Conservation (phyloP, 352 stramenopile species). For the Phytophthora nicotianae region DNA sequence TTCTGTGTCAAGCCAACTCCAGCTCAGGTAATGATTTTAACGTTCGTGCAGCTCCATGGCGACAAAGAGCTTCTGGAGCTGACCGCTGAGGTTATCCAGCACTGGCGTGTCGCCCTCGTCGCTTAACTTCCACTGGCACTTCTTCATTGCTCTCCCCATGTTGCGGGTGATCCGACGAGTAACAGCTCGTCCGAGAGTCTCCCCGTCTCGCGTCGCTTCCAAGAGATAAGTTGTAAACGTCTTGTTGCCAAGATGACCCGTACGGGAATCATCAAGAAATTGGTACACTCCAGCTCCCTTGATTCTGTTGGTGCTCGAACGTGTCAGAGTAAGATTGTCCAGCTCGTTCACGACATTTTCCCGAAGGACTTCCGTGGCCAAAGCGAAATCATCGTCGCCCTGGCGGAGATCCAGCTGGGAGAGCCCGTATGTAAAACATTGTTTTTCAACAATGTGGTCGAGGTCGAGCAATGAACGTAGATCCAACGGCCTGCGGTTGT, state of each 20-base stretch:
- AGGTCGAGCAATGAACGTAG: slow-evolving; percentile 27
- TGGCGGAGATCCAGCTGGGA: slow-evolving; percentile 12
- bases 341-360: slow-evolving; percentile 29
- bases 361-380: slow-evolving; percentile 21
- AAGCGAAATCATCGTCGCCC: slow-evolving; percentile 7
- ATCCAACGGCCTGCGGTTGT: slow-evolving; percentile 28
- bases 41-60: slow-evolving; percentile 19
- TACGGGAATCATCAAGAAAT: slow-evolving; percentile 39
- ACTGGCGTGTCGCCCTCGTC: slow-evolving; percentile 34
- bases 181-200: slow-evolving; percentile 13
- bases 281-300: slow-evolving; percentile 38
- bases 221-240: slow-evolving; percentile 34
- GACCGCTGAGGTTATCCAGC: slow-evolving; percentile 14
- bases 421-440: slow-evolving; percentile 39
- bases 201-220: slow-evolving; percentile 15
- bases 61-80: slow-evolving; percentile 33
- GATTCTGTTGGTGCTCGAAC: slow-evolving; percentile 37
- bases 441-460: slow-evolving; percentile 47
- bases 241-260: slow-evolving; percentile 22
- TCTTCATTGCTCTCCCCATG: slow-evolving; percentile 33
- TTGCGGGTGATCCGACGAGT: slow-evolving; percentile 25
- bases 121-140: slow-evolving; percentile 24
- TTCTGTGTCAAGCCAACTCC: slow-evolving; percentile 10
- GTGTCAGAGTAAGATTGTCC: slow-evolving; percentile 38
- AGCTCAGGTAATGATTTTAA: too few relatives aligned